These are phyloP conservation scores for Puccinellia tenuiflora DNA, from an alignment of 176 grass and related monocot species.

Conservation along the genomic window DNA sequence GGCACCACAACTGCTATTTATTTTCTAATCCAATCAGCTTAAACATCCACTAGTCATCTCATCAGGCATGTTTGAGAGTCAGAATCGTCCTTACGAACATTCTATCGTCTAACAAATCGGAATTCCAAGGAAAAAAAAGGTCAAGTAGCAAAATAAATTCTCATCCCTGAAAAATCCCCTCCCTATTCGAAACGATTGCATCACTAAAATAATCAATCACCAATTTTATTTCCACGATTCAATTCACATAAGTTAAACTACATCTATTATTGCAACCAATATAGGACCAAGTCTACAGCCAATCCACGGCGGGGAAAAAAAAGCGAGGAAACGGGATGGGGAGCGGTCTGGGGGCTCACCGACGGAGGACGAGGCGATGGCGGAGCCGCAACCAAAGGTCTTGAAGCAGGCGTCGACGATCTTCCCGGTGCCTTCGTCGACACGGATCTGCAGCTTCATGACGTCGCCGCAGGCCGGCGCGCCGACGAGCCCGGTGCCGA, in stretches of 20 bases:
- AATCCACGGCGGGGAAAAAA: not conserved
- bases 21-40: not conserved
- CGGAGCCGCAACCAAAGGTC: constrained; percentile 97
- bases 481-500: constrained; percentile 92
- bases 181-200: not conserved
- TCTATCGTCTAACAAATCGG: not conserved
- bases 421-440: constrained; percentile 76
- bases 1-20: not conserved
- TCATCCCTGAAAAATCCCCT: not conserved
- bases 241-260: not conserved
- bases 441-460: constrained; percentile 99
- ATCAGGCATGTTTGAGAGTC: not conserved
- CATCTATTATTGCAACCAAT: not conserved
- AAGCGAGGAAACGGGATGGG: not conserved
- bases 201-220: not conserved
- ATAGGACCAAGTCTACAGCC: not conserved
- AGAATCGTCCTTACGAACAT: not conserved
- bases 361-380: constrained; percentile 93
- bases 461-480: constrained; percentile 96
- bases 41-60: not conserved
- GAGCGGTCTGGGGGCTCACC: constrained; percentile 29
- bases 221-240: not conserved
- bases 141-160: not conserved
- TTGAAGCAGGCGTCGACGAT: constrained; percentile 98
- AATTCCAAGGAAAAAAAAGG: not conserved